A percentile compares a stretch with the other conserved stretches of the same genome.
Evolutionary conservation across 2,329 filamentous ascomycete genomes (phyloP).

Genomic region (Aureobasidium melanogenum): DNA sequence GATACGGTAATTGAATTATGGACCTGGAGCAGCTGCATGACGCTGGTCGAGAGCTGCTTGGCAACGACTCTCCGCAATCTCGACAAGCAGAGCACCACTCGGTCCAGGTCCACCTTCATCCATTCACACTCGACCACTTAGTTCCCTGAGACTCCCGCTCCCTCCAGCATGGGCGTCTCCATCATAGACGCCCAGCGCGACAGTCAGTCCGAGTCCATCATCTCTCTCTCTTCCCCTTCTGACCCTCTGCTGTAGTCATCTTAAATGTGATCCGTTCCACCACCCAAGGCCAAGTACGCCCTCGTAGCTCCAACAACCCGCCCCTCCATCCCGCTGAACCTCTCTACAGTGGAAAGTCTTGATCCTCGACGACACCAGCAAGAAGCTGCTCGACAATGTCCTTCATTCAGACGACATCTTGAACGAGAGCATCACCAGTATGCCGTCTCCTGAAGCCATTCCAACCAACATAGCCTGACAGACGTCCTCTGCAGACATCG

Average conservation of each 20-base stretch:
- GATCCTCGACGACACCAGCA: conserved; percentile 74
- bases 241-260: conserved; percentile 50
- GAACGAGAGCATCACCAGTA: conserved; percentile 93
- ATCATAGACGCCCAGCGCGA: conserved; percentile 78
- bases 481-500: conserved; percentile 60
- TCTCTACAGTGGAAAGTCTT: conserved; percentile 82
- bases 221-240: too few relatives aligned
- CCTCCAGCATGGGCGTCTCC: conserved; percentile 65
- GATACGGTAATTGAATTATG: not conserved
- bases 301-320: not conserved
- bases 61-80: not conserved
- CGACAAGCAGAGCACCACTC: not conserved
- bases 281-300: conserved; percentile 58
- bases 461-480: conserved; percentile 22
- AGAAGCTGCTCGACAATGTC: conserved; percentile 81
- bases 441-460: conserved; percentile 24
- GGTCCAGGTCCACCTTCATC: not conserved
- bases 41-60: not conserved
- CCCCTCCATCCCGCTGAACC: not conserved
- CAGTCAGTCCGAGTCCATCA: conserved; percentile 39
- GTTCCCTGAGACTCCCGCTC: not conserved
- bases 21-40: not conserved
- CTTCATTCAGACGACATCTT: conserved; percentile 95
- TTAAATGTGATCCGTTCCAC: conserved; percentile 66
- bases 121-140: not conserved